Evolutionary conservation across 2,329 filamentous ascomycete genomes (phyloP).

Genomic region (Fusarium albidum): DNA sequence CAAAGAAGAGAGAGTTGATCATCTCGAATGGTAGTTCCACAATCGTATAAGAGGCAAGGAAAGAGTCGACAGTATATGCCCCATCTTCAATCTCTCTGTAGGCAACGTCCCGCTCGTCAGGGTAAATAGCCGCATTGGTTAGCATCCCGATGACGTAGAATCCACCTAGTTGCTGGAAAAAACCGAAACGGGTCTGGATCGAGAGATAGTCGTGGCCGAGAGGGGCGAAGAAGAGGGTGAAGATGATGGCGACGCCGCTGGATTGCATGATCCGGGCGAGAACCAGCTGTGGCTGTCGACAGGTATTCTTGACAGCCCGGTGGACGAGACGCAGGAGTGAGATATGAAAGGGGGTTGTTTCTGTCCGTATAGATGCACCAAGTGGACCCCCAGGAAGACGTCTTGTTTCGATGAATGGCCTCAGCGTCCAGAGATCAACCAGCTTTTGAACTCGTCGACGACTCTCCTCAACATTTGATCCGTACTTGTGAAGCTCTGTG

Average conservation of each 20-base stretch:
- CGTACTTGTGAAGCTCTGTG: conserved; percentile 74
- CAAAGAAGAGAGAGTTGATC: conserved; percentile 69
- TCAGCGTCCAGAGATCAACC: conserved; percentile 64
- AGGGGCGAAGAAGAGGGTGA: conserved; percentile 74
- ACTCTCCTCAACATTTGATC: conserved; percentile 65
- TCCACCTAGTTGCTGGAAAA: conserved; percentile 73
- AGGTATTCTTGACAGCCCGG: conserved; percentile 72
- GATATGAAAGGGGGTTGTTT: conserved; percentile 49
- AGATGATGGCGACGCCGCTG: conserved; percentile 65
- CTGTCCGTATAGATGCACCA: background rate
- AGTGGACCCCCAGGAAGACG: no score
- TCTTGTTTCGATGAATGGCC: conserved; percentile 30
- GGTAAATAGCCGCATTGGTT: conserved; percentile 78
- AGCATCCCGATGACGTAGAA: conserved; percentile 80
- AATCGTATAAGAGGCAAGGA: conserved; percentile 72
- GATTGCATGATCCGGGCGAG: conserved; percentile 72
- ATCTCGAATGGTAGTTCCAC: conserved; percentile 77
- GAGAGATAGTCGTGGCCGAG: conserved; percentile 71
- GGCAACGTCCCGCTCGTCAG: conserved; percentile 75
- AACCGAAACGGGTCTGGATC: conserved; percentile 75
- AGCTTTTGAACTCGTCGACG: conserved; percentile 67
- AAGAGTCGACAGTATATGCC: conserved; percentile 73
- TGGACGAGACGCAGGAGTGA: conserved; percentile 67
- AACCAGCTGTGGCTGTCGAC: conserved; percentile 68
- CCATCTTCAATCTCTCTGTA: conserved; percentile 77